Percentiles rank a stretch among this genome's conserved stretches.
phyloP scores from a whole-genome alignment of 1,139 yeast genomes.

The Geotrichum histeridarum region DNA sequence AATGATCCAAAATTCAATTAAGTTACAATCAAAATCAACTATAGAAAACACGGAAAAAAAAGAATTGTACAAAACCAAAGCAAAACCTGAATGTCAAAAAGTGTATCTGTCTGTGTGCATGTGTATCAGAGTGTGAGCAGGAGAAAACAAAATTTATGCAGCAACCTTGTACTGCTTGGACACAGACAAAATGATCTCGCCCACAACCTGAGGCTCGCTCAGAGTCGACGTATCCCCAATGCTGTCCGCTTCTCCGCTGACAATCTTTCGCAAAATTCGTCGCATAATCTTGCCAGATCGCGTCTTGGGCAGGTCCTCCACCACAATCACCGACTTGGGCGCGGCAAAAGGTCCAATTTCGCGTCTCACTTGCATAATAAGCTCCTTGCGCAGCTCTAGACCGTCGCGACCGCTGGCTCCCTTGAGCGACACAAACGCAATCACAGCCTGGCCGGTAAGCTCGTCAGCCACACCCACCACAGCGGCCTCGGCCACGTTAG shows the following conservation, averaged over 20 bases:
- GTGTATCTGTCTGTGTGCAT: not conserved
- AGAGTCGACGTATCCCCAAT: conserved; percentile 90
- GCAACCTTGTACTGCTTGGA: conserved; percentile 15
- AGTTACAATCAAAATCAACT: not conserved
- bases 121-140: not conserved
- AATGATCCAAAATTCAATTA: not conserved
- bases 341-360: conserved; percentile 98
- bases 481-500: conserved; percentile 83
- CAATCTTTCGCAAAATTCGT: conserved; percentile 89
- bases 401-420: conserved; percentile 44
- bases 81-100: not conserved
- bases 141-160: conserved; percentile 1
- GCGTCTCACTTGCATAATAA: conserved; percentile 82
- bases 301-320: conserved; percentile 91
- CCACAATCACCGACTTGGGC: conserved; percentile 84
- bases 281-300: conserved; percentile 98
- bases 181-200: conserved; percentile 53
- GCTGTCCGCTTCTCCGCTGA: conserved; percentile 85
- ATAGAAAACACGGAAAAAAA: not conserved
- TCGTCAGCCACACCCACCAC: conserved; percentile 94
- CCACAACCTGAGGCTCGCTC: conserved; percentile 82
- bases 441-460: conserved; percentile 94
- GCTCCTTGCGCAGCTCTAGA: conserved; percentile 65
- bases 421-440: conserved; percentile 88
- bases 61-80: not conserved